Conservation (phyloP, 2,329 filamentous ascomycete genomes). For the Fusarium decemcellulare region DNA sequence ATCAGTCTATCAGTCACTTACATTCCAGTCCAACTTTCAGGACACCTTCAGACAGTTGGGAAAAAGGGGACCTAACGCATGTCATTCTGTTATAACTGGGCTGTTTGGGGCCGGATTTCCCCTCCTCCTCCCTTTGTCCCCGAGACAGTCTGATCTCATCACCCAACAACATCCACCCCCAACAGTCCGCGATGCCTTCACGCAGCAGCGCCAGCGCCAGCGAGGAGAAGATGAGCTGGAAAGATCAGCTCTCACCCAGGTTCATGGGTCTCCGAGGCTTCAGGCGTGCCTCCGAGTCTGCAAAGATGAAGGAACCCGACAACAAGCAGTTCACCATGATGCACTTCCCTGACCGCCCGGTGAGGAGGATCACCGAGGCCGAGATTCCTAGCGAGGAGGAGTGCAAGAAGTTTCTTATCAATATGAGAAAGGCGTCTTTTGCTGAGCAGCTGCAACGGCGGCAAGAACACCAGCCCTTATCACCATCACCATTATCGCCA, state of each 20-base stretch:
- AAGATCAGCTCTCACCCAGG: conserved; percentile 37
- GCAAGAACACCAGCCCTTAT: conserved; percentile 21
- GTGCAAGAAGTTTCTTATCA: conserved; percentile 33
- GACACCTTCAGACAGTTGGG: conserved; percentile 20
- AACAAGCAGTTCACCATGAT: conserved; percentile 38
- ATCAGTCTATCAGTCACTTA: conserved; percentile 33
- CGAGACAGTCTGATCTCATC: conserved; percentile 25
- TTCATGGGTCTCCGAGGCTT: conserved; percentile 37
- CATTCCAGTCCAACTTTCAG: conserved; percentile 34
- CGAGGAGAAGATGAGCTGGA: conserved; percentile 43
- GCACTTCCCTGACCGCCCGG: conserved; percentile 43
- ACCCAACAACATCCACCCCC: not conserved
- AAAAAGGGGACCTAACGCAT: conserved; percentile 9
- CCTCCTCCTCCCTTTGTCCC: conserved; percentile 1
- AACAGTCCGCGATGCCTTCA: conserved; percentile 30
- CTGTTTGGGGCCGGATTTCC: not conserved
- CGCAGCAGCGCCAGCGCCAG: conserved; percentile 23
- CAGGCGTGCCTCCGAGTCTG: conserved; percentile 38
- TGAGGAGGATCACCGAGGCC: conserved; percentile 31
- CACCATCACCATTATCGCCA: conserved; percentile 4
- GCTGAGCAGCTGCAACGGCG: conserved; percentile 25
- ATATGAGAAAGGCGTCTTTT: conserved; percentile 35
- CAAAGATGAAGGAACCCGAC: conserved; percentile 15
- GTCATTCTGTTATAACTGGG: conserved; percentile 29
- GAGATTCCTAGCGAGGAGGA: conserved; percentile 45